Evolutionary conservation across 169 alveolate species (phyloP).

Genomic region (Babesia sp.): DNA sequence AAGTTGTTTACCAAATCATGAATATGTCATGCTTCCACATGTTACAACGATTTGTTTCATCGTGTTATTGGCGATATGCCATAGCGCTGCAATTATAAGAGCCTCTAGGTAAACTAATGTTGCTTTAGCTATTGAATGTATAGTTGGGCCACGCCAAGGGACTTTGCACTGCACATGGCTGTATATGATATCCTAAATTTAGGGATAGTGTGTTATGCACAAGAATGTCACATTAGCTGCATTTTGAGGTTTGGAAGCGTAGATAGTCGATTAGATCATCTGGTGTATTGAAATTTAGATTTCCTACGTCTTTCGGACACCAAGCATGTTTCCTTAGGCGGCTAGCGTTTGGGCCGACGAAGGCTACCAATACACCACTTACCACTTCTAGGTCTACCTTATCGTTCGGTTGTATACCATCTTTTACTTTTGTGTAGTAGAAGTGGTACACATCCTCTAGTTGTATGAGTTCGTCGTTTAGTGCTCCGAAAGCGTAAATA

Average conservation of each 20-base stretch:
- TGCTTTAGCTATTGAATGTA: no score
- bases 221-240: not conserved
- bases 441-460: conserved; percentile 38
- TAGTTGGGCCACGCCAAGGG: no score
- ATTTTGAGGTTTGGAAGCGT: conserved; percentile 23
- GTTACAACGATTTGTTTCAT: no score
- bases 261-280: conserved; percentile 30
- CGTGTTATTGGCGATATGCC: no score
- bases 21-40: no score
- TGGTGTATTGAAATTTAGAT: conserved; percentile 19
- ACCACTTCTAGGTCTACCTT: not conserved
- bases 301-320: conserved; percentile 37
- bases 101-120: no score
- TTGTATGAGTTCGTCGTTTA: not conserved
- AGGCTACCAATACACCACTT: conserved; percentile 14
- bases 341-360: conserved; percentile 20
- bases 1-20: no score
- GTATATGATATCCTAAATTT: no score
- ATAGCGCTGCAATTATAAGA: no score
- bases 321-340: conserved; percentile 16
- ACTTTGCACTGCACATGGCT: no score
- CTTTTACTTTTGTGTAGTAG: conserved; percentile 17
- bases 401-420: not conserved
- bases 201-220: no score
- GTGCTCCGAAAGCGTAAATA: not conserved